Conservation (phyloP, 2,329 filamentous ascomycete species). For the Trichoderma sp. region DNA sequence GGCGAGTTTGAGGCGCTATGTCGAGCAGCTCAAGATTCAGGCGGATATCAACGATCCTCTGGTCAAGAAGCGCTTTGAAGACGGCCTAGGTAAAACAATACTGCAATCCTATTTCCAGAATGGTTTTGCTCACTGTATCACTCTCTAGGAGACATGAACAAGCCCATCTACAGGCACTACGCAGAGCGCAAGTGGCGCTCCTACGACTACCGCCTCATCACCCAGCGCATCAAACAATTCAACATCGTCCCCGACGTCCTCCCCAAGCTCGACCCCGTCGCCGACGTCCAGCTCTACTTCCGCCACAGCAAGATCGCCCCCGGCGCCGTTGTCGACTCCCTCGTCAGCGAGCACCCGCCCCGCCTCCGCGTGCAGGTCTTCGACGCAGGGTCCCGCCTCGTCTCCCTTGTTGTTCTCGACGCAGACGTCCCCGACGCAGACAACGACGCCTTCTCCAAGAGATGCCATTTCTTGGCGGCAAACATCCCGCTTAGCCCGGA, state of each 20-base stretch:
- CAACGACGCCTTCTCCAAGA: slow-evolving; percentile 70
- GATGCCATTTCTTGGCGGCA: slow-evolving; percentile 83
- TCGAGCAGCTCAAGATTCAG: slow-evolving; percentile 80
- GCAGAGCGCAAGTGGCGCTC: slow-evolving; percentile 84
- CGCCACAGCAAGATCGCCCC: slow-evolving; percentile 65
- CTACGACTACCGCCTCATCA: slow-evolving; percentile 74
- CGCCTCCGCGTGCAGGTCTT: slow-evolving; percentile 83
- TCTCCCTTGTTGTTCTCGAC: slow-evolving; percentile 84
- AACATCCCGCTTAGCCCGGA: slow-evolving; percentile 54
- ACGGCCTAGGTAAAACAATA: slow-evolving; percentile 65
- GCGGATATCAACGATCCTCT: slow-evolving; percentile 94
- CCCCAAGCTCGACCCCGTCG: slow-evolving; percentile 70
- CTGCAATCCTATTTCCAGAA: neutral
- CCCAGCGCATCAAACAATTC: slow-evolving; percentile 85
- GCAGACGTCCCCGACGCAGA: slow-evolving; percentile 82
- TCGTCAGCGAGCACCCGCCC: slow-evolving; percentile 69
- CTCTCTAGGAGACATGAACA: slow-evolving; percentile 84
- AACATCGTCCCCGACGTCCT: slow-evolving; percentile 85
- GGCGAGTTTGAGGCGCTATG: slow-evolving; percentile 64
- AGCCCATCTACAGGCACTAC: slow-evolving; percentile 90
- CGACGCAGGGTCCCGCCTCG: slow-evolving; percentile 73
- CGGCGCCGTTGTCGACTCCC: slow-evolving; percentile 74
- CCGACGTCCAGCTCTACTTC: slow-evolving; percentile 82
- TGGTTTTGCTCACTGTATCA: neutral
- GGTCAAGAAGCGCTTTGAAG: slow-evolving; percentile 91